A percentile compares a stretch with the other conserved stretches of the same genome.
These are phyloP conservation scores for Panaeolus cyanescens DNA, from an alignment of 768 basidiomycete genomes.

Conservation along the genomic window DNA sequence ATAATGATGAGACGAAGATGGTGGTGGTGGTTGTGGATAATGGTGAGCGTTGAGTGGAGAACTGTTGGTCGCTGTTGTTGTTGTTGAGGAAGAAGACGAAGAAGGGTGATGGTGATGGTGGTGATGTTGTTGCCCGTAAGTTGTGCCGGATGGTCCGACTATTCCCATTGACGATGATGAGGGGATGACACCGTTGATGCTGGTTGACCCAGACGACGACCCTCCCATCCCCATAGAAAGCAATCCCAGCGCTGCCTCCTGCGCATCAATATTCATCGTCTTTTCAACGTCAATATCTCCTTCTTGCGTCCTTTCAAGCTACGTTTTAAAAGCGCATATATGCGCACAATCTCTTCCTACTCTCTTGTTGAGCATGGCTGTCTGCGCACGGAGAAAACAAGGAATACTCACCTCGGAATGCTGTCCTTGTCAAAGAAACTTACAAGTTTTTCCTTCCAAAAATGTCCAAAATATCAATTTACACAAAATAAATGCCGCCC, in stretches of 20 bases:
- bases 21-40: not conserved
- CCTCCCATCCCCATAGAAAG: constrained; percentile 26
- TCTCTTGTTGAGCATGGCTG: no score
- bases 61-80: not conserved
- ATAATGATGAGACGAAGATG: not conserved
- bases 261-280: constrained; percentile 40
- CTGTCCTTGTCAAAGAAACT: no score
- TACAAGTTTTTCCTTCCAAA: no score
- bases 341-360: not conserved
- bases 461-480: no score
- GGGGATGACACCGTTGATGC: not conserved
- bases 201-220: no score
- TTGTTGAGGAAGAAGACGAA: not conserved
- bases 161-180: not conserved
- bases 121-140: no score
- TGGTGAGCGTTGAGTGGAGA: no score
- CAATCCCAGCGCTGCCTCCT: constrained; percentile 60
- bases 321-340: not conserved
- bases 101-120: not conserved
- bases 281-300: not conserved
- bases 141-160: no score
- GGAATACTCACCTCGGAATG: no score
- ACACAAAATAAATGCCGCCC: no score
- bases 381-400: no score
- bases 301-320: not conserved